phyloP scores from a whole-genome alignment of 352 stramenopile species.

The Phytophthora multivora region DNA sequence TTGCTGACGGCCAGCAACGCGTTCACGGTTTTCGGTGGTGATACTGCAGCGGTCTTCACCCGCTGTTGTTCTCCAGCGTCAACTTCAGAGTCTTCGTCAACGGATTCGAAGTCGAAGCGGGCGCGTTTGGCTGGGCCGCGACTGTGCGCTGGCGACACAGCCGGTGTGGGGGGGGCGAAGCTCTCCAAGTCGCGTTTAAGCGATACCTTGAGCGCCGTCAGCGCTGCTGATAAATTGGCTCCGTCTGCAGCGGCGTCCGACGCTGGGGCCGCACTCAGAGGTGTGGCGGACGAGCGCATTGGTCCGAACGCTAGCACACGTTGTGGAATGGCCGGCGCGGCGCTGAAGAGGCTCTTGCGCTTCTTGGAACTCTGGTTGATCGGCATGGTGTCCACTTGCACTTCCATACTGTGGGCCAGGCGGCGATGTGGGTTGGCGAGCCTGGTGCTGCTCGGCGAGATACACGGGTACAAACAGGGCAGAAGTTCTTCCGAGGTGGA shows the following conservation, averaged over 20 bases:
- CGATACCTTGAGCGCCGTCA: slow-evolving; percentile 77
- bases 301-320: slow-evolving; percentile 21
- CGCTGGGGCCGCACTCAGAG: slow-evolving; percentile 8
- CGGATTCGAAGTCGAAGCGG: slow-evolving; percentile 54
- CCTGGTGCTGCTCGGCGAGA: slow-evolving; percentile 11
- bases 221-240: slow-evolving; percentile 55
- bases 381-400: slow-evolving; percentile 44
- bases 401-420: slow-evolving; percentile 35
- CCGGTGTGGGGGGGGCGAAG: slow-evolving; percentile 72
- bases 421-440: background rate
- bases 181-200: slow-evolving; percentile 75
- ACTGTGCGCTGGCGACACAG: slow-evolving; percentile 61
- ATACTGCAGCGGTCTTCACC: slow-evolving; percentile 7
- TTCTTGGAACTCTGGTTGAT: slow-evolving; percentile 78
- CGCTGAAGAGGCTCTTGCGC: slow-evolving; percentile 55
- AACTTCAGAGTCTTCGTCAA: slow-evolving; percentile 24
- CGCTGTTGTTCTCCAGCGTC: slow-evolving; percentile 34
- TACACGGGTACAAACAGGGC: slow-evolving; percentile 24
- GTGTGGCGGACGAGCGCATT: slow-evolving; percentile 12
- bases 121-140: slow-evolving; percentile 56
- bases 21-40: slow-evolving; percentile 43
- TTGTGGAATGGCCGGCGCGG: slow-evolving; percentile 27
- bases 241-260: slow-evolving; percentile 33
- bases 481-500: slow-evolving; percentile 3
- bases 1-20: slow-evolving; percentile 76